Conservation (phyloP, 768 basidiomycete genomes). For the Agaricus subrufescens region DNA sequence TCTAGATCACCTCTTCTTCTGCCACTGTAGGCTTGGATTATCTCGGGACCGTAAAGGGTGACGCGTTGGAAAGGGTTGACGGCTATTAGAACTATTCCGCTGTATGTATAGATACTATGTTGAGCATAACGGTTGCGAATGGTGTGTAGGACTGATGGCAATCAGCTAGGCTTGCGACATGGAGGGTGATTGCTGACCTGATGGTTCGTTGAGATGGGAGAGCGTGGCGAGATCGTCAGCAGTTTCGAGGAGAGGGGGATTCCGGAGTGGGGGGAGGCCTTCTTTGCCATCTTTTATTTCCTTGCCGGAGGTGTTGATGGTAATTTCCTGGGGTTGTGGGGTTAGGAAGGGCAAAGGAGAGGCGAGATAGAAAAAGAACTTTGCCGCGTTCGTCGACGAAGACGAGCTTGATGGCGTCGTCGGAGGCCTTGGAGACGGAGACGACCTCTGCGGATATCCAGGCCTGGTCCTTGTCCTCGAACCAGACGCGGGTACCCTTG, state of each 20-base stretch:
- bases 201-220: constrained; percentile 97
- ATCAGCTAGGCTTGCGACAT: constrained; percentile 3
- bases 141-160: constrained; percentile 78
- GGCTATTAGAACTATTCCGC: constrained; percentile 97
- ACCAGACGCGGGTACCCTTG: constrained; percentile 89
- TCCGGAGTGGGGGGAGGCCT: constrained; percentile 87
- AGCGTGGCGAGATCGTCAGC: constrained; percentile 98
- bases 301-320: constrained; percentile 72
- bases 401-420: constrained; percentile 75
- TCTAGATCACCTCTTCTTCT: constrained; percentile 91
- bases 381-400: constrained; percentile 92
- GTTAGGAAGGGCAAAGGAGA: constrained; percentile 8
- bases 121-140: constrained; percentile 96
- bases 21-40: constrained; percentile 95
- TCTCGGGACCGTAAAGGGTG: constrained; percentile 93
- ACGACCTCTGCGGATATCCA: constrained; percentile 90
- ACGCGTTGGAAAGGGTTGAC: constrained; percentile 99
- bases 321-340: constrained; percentile 54
- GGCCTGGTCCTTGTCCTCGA: constrained; percentile 89
- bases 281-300: constrained; percentile 78
- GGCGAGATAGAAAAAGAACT: constrained; percentile 37
- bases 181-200: constrained; percentile 49
- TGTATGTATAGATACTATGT: constrained; percentile 98
- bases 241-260: constrained; percentile 93
- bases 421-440: constrained; percentile 54